Conservation (phyloP, 495 filamentous ascomycete genomes). For the Penicillium malachiteum region DNA sequence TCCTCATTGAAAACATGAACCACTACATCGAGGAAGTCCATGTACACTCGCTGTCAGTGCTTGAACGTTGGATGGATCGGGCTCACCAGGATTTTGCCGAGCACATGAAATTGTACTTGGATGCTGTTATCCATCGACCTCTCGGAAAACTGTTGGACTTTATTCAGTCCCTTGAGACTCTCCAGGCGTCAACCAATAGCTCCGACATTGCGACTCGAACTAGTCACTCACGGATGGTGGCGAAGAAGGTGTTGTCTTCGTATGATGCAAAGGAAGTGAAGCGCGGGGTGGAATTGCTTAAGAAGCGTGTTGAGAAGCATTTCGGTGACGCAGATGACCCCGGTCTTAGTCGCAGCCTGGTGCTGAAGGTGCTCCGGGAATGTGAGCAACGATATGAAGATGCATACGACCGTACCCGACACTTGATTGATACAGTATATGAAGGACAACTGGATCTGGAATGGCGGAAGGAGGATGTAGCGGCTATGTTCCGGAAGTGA, state of each 20-base stretch:
- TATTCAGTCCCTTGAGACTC: conserved; percentile 75
- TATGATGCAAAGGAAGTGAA: conserved; percentile 82
- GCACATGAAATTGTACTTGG: conserved; percentile 83
- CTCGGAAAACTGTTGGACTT: conserved; percentile 89
- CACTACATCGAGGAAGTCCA: conserved; percentile 92
- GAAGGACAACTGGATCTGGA: conserved; percentile 62
- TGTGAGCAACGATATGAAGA: conserved; percentile 77
- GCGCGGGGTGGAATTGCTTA: conserved; percentile 79
- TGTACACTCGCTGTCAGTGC: conserved; percentile 65
- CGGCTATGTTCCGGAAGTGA: conserved; percentile 51
- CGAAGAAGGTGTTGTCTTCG: conserved; percentile 77
- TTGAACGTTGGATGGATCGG: conserved; percentile 76
- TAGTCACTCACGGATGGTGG: conserved; percentile 72
- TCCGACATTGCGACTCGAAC: conserved; percentile 66
- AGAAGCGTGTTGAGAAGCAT: conserved; percentile 92
- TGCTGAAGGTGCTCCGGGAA: conserved; percentile 73
- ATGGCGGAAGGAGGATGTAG: conserved; percentile 59
- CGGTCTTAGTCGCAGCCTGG: conserved; percentile 64
- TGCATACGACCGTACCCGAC: conserved; percentile 67
- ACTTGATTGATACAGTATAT: conserved; percentile 61
- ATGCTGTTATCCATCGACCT: conserved; percentile 82
- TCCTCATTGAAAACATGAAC: conserved; percentile 98
- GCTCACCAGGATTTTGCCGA: conserved; percentile 79
- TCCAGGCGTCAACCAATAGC: conserved; percentile 49
- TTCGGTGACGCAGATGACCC: conserved; percentile 85